Conservation (phyloP, 139 green algal species). For the Chlorella sp. region DNA sequence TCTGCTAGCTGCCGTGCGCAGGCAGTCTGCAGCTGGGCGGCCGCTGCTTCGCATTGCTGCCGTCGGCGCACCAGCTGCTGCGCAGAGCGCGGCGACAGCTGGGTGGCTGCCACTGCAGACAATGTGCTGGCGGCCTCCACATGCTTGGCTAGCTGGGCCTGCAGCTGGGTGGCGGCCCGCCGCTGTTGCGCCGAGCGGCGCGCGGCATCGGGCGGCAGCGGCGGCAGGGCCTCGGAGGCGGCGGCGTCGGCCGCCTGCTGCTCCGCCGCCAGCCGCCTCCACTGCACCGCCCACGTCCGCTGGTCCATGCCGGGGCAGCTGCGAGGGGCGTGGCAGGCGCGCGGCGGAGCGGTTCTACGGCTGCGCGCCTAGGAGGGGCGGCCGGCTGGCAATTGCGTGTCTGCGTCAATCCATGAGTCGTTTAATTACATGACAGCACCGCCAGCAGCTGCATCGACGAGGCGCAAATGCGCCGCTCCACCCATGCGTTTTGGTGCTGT, state of each 20-base stretch:
- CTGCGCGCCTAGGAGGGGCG: no score
- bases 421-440: no score
- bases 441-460: no score
- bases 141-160: background rate
- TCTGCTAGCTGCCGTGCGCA: background rate
- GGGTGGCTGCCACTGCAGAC: no score
- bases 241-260: background rate
- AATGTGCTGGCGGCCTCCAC: background rate
- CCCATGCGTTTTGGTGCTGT: no score
- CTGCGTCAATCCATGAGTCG: no score
- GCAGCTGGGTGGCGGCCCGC: background rate
- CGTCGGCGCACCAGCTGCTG: background rate
- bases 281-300: constrained; percentile 5
- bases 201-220: background rate
- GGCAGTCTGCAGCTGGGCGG: background rate
- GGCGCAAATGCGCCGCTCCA: no score
- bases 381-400: no score
- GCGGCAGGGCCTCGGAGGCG: background rate
- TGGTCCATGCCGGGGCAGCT: background rate
- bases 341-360: no score
- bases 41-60: background rate
- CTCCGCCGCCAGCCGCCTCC: background rate
- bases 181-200: background rate
- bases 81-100: background rate
- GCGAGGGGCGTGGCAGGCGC: background rate